Evolutionary conservation across 108 stramenopile species (phyloP), one percentile per base, ranked within the genome.

Genomic region (Phaeodactylum tricornutum): DNA sequence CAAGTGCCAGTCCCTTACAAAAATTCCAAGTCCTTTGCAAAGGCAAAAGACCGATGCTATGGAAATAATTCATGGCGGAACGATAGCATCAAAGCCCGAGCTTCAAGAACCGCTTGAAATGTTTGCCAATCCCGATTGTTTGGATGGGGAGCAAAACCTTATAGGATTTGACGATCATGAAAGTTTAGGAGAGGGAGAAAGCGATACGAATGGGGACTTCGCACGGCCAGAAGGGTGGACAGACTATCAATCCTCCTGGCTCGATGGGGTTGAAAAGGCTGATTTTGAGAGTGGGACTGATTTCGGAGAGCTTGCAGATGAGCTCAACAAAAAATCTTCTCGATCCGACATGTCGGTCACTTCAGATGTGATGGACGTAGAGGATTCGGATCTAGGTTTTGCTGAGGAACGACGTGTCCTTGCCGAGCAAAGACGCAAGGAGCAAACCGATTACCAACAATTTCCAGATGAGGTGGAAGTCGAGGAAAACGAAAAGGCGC

Each of bases 401-500:
- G 59, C 15, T 2, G 84, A 70, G 47, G 88, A 86, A 48, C 64
- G 77, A 22, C 59, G 58, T 11, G 53, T 67, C 12, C 46, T 86
- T 30, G 40, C 74, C 20, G 74, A 81, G 20, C 74, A 75, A 47
- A 53, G 93, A 39, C 62, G 72, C 40, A 81, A 83, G 50, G 77
- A 77, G 48, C 76, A 84, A 25, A 43, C 81, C 39, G 92, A 89
- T 39, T 92, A 96, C 42, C 61, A 83, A 0, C 81, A 92, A 41
- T 99, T 99, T 51, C 98, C 98, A 1, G 98, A 99, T 57, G 96
- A 99, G 57, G 97, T 98, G 19, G 85, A 97, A 50, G 75, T 92
- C 19, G 74, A 84, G n/a, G 77, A 75, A 40, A 94, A 93, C 45
- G 74, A 67, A 4, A 58, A 81, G 1, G 97, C 97, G 21, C 58